Evolutionary conservation across 345 rosid genomes (phyloP).

Genomic region (Melastoma malabathricum): DNA sequence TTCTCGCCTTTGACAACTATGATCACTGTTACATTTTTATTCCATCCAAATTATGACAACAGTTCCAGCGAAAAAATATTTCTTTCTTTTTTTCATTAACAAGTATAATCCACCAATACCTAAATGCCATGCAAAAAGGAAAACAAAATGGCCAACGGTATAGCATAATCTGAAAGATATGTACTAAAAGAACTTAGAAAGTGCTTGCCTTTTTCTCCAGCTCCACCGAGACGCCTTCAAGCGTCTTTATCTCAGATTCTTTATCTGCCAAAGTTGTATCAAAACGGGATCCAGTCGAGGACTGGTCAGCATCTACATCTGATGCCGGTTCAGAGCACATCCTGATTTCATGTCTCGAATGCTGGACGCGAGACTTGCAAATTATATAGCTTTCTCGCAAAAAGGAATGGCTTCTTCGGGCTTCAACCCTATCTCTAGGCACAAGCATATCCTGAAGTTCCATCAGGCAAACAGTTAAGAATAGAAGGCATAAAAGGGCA

Average conservation of each 20-base stretch:
- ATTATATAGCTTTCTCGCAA: constrained; percentile 64
- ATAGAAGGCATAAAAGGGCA: background rate
- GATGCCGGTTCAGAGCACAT: constrained; percentile 31
- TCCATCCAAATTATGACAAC: too few relatives aligned
- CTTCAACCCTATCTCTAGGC: constrained; percentile 73
- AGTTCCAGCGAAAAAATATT: too few relatives aligned
- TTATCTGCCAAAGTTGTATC: constrained; percentile 36
- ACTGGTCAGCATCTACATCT: constrained; percentile 39
- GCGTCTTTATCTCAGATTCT: constrained; percentile 62
- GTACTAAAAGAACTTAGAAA: background rate
- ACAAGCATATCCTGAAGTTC: constrained; percentile 76
- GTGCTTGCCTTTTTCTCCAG: constrained; percentile 74
- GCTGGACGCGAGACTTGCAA: constrained; percentile 56
- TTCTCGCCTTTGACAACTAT: too few relatives aligned
- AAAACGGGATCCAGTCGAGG: constrained; percentile 34
- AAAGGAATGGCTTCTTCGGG: constrained; percentile 68
- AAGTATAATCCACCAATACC: too few relatives aligned
- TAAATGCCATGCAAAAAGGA: background rate
- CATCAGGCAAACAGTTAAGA: constrained; percentile 46
- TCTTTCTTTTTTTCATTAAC: too few relatives aligned
- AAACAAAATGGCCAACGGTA: background rate
- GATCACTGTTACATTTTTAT: too few relatives aligned
- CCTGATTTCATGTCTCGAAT: constrained; percentile 46
- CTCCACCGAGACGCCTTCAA: constrained; percentile 56
- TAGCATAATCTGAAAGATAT: background rate